Evolutionary conservation across 1,284 basidiomycete species (phyloP), one percentile per base, ranked within the genome.

Genomic region (Wolfiporia cocos): DNA sequence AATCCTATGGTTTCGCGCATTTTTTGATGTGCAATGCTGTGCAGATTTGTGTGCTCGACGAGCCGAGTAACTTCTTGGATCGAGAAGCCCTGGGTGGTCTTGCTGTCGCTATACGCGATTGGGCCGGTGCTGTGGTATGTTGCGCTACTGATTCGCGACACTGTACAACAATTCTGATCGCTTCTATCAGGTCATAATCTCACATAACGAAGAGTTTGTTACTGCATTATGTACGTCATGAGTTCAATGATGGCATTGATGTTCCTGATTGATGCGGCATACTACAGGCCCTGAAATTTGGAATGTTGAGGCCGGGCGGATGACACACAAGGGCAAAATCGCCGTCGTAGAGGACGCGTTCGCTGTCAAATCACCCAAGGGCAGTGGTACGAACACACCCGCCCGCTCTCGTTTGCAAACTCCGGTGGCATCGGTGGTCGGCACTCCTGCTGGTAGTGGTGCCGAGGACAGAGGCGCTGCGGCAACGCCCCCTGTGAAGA

Each of bases 31-130:
- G 15, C 30, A 15, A 3, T 34, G 33, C 50, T 34, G 31, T 29
- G 44, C 42, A 78, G 76, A 81, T 82, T 50, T 87, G 85, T 56
- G 69, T 88, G n/a, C 73, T 92, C 31, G 90, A 93, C 61, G 91
- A 97, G 67, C 95, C 95, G 26, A 97, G 92, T 61, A 99, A 99
- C 71, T 99, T 98, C 74, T 79, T 95, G 71, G 92, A 92, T 62
- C 78, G 86, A 48, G 86, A 90, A 59, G 86, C 92, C 11, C 70
- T 94, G 18, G 92, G 94, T 55, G 95, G 96, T 51, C 73, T 99
- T 29, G 93, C 95, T 30, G 86, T 95, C 31, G 95, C 96, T 24
- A 98, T 99, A 65, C 85, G 84, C 54, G 92, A 97, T 56, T 99
- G 94, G 94, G 82, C 81, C 46, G 94, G 94, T 50, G 95, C 93